These are phyloP conservation scores for Sindora glabra DNA, from an alignment of 306 rosid species.

Conservation along the genomic window DNA sequence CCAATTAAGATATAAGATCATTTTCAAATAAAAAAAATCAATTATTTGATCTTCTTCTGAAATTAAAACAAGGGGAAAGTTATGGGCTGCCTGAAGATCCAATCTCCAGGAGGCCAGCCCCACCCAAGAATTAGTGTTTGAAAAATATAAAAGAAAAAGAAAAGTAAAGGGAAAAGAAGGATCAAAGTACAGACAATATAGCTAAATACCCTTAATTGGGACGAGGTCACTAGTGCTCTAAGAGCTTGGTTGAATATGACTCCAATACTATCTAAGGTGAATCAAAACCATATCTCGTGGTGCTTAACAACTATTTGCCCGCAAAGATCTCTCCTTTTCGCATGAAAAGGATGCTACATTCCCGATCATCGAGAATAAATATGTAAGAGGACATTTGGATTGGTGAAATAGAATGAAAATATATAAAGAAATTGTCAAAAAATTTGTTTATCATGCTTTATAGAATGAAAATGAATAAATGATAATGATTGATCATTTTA, in stretches of 20 bases:
- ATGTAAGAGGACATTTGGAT: no score
- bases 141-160: neutral
- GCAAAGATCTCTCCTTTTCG: slow-evolving; percentile 4
- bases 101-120: neutral
- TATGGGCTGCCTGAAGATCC: neutral
- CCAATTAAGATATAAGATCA: no score
- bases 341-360: slow-evolving; percentile 17
- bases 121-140: neutral
- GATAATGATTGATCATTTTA: no score
- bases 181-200: no score
- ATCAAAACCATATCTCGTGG: slow-evolving; percentile 11
- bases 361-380: no score
- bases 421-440: no score
- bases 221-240: slow-evolving; percentile 9
- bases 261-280: slow-evolving; percentile 6
- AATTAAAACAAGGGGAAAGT: neutral
- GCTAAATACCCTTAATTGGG: slow-evolving; percentile 6
- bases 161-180: no score
- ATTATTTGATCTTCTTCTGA: neutral
- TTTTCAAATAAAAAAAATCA: no score
- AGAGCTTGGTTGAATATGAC: neutral
- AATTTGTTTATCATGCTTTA: no score
- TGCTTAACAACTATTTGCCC: slow-evolving; percentile 14
- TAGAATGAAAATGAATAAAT: no score
- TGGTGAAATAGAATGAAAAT: no score